A percentile compares a stretch with the other conserved stretches of the same genome.
These are phyloP conservation scores for Neurospora sp. DNA, from an alignment of 2,329 filamentous ascomycete genomes.

Conservation along the genomic window DNA sequence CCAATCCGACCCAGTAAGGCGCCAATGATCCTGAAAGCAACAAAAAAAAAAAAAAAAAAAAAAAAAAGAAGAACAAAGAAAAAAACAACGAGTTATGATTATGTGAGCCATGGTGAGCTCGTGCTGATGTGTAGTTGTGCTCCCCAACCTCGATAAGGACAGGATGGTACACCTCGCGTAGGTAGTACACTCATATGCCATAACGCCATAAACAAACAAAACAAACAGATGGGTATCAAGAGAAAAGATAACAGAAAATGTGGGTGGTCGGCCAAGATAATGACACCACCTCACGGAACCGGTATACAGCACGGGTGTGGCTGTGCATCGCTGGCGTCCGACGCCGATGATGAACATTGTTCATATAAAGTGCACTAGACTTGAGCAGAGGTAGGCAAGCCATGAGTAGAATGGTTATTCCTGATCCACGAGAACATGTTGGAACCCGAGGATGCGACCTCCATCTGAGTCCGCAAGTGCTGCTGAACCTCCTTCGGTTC, in stretches of 20 bases:
- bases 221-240: neutral
- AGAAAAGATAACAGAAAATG: neutral
- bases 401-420: conserved; percentile 12
- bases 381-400: conserved; percentile 6
- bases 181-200: neutral
- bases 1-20: neutral
- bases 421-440: conserved; percentile 22
- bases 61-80: neutral
- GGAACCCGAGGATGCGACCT: conserved; percentile 15
- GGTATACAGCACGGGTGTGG: neutral
- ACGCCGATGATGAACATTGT: neutral
- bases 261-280: neutral
- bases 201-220: neutral
- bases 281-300: neutral
- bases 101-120: neutral
- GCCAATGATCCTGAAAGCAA: neutral
- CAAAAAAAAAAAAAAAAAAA: neutral
- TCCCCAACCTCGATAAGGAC: neutral
- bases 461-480: conserved; percentile 18
- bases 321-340: neutral
- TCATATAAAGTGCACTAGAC: conserved; percentile 5
- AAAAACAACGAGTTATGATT: neutral
- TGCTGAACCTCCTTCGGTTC: conserved; percentile 57
- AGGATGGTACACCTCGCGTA: neutral
- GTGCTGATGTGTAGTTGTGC: neutral